phyloP scores from a whole-genome alignment of 768 basidiomycete genomes.

The Lyophyllum shimeji region DNA sequence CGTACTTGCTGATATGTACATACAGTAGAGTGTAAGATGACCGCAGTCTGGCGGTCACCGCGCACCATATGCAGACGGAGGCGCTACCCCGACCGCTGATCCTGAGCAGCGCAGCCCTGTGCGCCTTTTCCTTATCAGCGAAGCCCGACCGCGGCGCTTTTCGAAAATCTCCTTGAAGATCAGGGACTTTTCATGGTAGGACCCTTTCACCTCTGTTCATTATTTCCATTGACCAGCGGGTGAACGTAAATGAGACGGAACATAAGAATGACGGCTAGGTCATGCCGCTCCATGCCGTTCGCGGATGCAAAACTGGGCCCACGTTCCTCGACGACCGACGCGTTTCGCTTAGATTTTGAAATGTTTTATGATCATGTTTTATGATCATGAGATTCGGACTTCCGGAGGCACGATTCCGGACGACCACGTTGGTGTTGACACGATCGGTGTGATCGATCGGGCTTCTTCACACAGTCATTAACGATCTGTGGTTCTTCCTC shows the following conservation, averaged over 20 bases:
- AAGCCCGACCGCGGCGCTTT: not conserved
- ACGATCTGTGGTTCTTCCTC: not conserved
- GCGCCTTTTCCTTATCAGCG: not conserved
- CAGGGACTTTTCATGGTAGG: not conserved
- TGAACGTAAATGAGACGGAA: not conserved
- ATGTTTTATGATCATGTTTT: no score
- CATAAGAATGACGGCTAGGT: not conserved
- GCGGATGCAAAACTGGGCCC: constrained; percentile 9
- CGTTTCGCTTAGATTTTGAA: not conserved
- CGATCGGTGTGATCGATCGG: constrained; percentile 7
- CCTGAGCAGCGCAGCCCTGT: constrained; percentile 1
- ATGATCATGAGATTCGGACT: constrained; percentile 12
- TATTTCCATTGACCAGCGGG: not conserved
- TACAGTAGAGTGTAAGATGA: not conserved
- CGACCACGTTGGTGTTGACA: constrained; percentile 1
- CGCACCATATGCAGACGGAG: not conserved
- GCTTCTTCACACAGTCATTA: constrained; percentile 10
- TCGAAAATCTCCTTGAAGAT: not conserved
- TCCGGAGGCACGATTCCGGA: constrained; percentile 11
- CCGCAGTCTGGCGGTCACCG: not conserved
- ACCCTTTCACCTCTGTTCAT: no score
- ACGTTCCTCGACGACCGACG: constrained; percentile 11
- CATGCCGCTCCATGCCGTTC: not conserved
- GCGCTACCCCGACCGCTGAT: not conserved
- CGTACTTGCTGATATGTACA: not conserved